phyloP scores from a whole-genome alignment of 306 rosid species.

The Betula pendula region DNA sequence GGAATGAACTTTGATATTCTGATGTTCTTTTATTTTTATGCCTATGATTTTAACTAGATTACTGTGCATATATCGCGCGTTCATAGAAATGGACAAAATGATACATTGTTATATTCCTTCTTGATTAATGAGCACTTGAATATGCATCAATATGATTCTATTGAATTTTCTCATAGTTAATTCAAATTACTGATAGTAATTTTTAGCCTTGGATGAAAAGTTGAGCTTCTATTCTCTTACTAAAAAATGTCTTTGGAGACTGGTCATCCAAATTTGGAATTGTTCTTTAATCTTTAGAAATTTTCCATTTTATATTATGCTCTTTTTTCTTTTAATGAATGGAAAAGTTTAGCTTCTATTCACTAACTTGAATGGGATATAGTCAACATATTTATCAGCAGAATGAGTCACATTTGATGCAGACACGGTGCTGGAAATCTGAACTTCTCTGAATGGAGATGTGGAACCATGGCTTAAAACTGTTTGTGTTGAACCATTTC shows the following conservation, averaged over 20 bases:
- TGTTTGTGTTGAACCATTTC: too few species aligned
- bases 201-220: not conserved
- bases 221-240: not conserved
- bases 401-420: too few species aligned
- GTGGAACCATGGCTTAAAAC: too few species aligned
- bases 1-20: not conserved
- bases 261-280: conserved; percentile 1
- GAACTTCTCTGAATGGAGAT: too few species aligned
- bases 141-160: conserved; percentile 15
- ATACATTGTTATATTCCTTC: not conserved
- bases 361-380: too few species aligned
- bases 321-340: too few species aligned
- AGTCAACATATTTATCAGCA: too few species aligned
- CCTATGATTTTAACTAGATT: not conserved
- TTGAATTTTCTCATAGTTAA: conserved; percentile 1
- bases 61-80: not conserved
- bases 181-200: conserved; percentile 15
- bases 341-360: too few species aligned
- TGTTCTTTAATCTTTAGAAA: not conserved
- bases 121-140: not conserved
- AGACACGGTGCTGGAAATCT: too few species aligned
- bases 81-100: not conserved
- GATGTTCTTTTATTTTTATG: not conserved
- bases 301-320: not conserved
- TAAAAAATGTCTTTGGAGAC: not conserved